These are phyloP conservation scores for Aureobasidium mangrovei DNA, from an alignment of 2,329 filamentous ascomycete genomes.

Conservation along the genomic window DNA sequence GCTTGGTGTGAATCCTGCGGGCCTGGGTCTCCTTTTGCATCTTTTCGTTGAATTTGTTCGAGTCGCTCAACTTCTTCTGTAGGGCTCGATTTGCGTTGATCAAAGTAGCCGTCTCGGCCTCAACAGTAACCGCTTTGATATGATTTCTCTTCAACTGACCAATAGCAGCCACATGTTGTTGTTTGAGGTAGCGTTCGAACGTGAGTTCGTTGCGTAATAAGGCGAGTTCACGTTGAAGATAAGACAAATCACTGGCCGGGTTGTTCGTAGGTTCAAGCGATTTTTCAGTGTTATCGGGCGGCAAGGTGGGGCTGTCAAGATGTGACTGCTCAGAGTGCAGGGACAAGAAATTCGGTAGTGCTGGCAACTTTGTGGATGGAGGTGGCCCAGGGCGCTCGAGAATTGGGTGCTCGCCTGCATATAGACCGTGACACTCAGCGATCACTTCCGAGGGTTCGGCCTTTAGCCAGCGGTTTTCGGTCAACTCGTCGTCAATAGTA, in stretches of 20 bases:
- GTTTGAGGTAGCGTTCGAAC: constrained; percentile 75
- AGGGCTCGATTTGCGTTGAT: constrained; percentile 67
- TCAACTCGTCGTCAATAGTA: constrained; percentile 71
- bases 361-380: constrained; percentile 37
- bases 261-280: background rate
- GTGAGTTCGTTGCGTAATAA: constrained; percentile 71
- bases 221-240: constrained; percentile 65
- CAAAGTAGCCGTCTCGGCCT: constrained; percentile 74
- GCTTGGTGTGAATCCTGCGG: constrained; percentile 63
- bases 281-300: background rate
- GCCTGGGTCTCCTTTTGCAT: constrained; percentile 64
- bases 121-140: constrained; percentile 65
- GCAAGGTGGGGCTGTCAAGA: constrained; percentile 5
- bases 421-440: constrained; percentile 68
- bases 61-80: constrained; percentile 63
- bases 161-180: constrained; percentile 75
- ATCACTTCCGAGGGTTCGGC: constrained; percentile 73
- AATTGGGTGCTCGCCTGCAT: constrained; percentile 35
- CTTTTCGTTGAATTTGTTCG: constrained; percentile 60
- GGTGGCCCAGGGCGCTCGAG: constrained; percentile 40
- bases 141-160: constrained; percentile 67
- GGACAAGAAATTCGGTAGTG: constrained; percentile 30
- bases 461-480: constrained; percentile 70
- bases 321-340: constrained; percentile 19
- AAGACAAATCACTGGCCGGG: constrained; percentile 33